phyloP scores from a whole-genome alignment of 2,329 filamentous ascomycete species.

The Fusarium coicis region DNA sequence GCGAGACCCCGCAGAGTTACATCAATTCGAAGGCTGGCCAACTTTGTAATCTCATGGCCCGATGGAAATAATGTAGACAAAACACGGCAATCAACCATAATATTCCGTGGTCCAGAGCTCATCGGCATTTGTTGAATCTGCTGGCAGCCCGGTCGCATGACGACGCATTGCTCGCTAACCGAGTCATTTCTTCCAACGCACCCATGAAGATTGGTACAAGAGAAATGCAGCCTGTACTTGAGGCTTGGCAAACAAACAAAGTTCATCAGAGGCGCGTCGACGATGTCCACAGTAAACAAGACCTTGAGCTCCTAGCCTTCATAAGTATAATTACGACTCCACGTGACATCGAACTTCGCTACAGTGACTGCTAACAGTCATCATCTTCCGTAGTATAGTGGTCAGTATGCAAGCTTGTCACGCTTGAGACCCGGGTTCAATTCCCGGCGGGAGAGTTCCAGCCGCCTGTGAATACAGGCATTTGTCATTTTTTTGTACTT shows the following conservation, averaged over 20 bases:
- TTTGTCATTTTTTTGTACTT: fast-evolving
- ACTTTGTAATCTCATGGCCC: neutral
- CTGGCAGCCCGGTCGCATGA: neutral
- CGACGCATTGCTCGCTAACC: neutral
- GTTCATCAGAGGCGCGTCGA: neutral
- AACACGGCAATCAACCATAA: neutral
- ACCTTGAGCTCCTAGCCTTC: fast-evolving
- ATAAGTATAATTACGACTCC: fast-evolving
- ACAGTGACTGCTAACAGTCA: slow-evolving; percentile 22
- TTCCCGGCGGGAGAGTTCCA: slow-evolving; percentile 30
- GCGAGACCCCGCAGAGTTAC: neutral
- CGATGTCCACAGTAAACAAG: neutral
- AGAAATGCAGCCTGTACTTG: neutral
- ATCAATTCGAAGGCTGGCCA: slow-evolving; percentile 2
- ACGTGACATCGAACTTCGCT: slow-evolving; percentile 18
- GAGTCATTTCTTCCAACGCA: neutral
- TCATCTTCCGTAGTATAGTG: slow-evolving; percentile 33
- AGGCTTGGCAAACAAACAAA: neutral
- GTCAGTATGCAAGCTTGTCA: slow-evolving; percentile 32
- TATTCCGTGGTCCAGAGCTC: neutral
- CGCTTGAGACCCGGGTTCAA: slow-evolving; percentile 31
- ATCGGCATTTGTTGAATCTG: neutral
- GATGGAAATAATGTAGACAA: neutral
- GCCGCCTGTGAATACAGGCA: slow-evolving; percentile 1
- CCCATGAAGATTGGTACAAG: neutral